Evolutionary conservation across 208 protist species (phyloP).

Genomic region (Acanthamoeba royreba): DNA sequence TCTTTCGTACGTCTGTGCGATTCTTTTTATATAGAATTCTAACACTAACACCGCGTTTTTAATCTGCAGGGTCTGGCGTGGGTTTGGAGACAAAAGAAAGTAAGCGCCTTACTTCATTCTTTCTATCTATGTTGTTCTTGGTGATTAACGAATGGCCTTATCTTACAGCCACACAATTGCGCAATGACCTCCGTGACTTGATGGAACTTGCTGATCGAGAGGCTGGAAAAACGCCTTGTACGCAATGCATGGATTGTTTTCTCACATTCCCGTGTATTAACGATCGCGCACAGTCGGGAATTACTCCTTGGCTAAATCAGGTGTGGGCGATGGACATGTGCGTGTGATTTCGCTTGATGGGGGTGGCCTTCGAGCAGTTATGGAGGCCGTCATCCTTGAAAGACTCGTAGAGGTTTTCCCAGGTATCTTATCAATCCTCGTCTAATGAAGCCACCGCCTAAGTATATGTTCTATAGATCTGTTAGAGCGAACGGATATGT

Average conservation of each 20-base stretch:
- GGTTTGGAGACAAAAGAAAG: constrained; percentile 5
- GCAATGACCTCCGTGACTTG: background rate
- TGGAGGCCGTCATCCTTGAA: constrained; percentile 49
- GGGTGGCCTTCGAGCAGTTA: background rate
- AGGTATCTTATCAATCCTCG: background rate
- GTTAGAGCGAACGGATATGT: constrained; percentile 8
- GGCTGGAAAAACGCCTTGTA: background rate
- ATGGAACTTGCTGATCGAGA: background rate
- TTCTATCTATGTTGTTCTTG: background rate
- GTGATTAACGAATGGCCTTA: background rate
- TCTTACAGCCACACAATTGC: background rate
- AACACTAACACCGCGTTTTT: background rate
- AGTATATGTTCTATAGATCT: background rate
- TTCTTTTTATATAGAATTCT: background rate
- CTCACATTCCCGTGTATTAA: background rate
- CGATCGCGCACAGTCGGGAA: background rate
- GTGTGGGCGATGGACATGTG: constrained; percentile 2
- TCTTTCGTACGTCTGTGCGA: background rate
- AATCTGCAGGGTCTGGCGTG: background rate
- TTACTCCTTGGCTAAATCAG: constrained; percentile 8
- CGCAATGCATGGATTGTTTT: background rate
- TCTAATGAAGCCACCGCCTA: background rate
- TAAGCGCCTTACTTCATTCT: background rate
- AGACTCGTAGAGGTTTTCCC: background rate
- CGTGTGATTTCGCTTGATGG: constrained; percentile 23